Conservation (phyloP, 257 asterid species). For the Solanum peruvianum region DNA sequence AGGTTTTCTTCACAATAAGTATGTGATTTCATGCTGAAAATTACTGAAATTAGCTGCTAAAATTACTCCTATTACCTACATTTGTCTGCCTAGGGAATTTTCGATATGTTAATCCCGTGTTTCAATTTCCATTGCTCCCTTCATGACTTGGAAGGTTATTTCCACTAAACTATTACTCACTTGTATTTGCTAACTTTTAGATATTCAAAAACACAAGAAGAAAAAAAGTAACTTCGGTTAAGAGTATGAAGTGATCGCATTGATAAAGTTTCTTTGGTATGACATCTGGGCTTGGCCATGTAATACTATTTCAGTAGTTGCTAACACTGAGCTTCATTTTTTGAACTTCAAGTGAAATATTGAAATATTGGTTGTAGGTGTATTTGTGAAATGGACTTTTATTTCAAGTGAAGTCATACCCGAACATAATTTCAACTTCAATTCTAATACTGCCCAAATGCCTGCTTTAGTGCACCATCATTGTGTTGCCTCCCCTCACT, state of each 20-base stretch:
- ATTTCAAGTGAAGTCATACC: neutral
- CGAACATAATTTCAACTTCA: neutral
- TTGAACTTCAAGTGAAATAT: neutral
- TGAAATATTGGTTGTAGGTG: neutral
- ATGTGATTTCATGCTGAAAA: neutral
- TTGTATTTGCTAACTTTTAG: neutral
- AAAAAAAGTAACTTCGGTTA: neutral
- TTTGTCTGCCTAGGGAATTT: neutral
- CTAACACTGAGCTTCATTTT: neutral
- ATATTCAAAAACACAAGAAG: neutral
- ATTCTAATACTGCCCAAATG: neutral
- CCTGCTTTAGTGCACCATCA: neutral
- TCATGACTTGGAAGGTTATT: neutral
- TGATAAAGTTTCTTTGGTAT: neutral
- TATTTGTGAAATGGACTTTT: neutral
- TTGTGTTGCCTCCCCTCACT: neutral
- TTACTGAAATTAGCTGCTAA: neutral
- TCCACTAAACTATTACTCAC: neutral
- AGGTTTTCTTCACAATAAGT: neutral
- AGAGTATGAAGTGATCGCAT: neutral
- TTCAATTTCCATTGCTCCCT: neutral
- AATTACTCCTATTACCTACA: neutral
- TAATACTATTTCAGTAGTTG: neutral
- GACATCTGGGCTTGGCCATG: neutral
- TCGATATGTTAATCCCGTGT: neutral